Conservation (phyloP, 2,329 filamentous ascomycete genomes). For the Paecilomyces dactylethromorphus region DNA sequence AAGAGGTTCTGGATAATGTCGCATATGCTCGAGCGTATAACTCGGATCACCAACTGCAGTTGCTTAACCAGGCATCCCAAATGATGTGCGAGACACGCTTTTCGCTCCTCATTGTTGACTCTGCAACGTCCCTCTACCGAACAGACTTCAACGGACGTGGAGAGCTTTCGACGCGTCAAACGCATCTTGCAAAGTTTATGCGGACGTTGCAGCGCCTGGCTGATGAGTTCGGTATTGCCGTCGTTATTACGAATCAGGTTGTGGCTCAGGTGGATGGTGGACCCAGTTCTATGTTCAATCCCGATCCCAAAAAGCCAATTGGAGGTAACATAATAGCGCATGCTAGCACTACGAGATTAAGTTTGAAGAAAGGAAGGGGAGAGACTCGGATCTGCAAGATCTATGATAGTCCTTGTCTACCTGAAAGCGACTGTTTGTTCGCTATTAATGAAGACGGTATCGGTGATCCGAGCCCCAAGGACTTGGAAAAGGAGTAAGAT, state of each 20-base stretch:
- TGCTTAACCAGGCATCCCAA: constrained; percentile 87
- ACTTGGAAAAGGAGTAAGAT: constrained; percentile 71
- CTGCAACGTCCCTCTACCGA: constrained; percentile 88
- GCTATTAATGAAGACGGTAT: constrained; percentile 97
- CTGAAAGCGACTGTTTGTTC: constrained; percentile 93
- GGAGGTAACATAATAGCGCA: constrained; percentile 98
- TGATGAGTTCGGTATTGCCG: constrained; percentile 86
- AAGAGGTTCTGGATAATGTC: constrained; percentile 97
- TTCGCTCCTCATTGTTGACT: constrained; percentile 91
- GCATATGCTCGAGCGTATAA: constrained; percentile 98
- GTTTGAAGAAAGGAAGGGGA: constrained; percentile 87
- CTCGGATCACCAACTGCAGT: constrained; percentile 91
- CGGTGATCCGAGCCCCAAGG: constrained; percentile 90
- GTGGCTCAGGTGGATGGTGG: constrained; percentile 97
- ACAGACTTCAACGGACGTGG: constrained; percentile 97
- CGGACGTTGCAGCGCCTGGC: constrained; percentile 45
- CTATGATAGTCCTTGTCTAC: constrained; percentile 94
- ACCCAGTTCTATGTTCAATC: constrained; percentile 96
- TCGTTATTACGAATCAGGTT: constrained; percentile 98
- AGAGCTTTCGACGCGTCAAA: constrained; percentile 86
- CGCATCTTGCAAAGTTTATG: constrained; percentile 44
- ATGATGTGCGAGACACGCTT: constrained; percentile 99
- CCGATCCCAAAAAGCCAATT: constrained; percentile 98
- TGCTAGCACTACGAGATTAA: constrained; percentile 89
- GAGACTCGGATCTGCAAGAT: constrained; percentile 99